Percentiles rank a stretch among this genome's conserved stretches.
Evolutionary conservation across 106 monocot genomes (phyloP).

Genomic region (Dendrobium officinale): DNA sequence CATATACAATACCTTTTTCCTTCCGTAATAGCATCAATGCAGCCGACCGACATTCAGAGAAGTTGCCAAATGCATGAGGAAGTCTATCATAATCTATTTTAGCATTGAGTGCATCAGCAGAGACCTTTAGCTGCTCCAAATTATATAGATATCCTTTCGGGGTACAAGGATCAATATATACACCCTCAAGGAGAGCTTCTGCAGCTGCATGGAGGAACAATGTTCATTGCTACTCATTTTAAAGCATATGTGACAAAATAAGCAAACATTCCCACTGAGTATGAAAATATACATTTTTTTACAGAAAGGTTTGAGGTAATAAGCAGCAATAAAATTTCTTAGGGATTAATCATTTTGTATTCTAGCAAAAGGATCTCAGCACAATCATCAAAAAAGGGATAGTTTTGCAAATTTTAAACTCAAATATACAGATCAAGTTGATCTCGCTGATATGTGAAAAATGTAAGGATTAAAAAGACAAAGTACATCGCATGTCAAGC

Average conservation of each 20-base stretch:
- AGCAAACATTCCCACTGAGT: background rate
- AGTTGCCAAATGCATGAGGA: constrained; percentile 58
- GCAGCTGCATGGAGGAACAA: constrained; percentile 26
- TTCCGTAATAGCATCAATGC: constrained; percentile 57
- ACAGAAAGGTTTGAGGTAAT: background rate
- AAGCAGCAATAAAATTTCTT: background rate
- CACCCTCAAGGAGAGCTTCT: constrained; percentile 17
- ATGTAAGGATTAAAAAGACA: background rate
- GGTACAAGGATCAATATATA: constrained; percentile 71
- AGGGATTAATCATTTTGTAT: background rate
- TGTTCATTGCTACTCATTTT: background rate
- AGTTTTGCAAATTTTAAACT: background rate
- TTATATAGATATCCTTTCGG: constrained; percentile 57
- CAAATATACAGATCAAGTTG: background rate
- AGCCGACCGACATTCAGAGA: constrained; percentile 74
- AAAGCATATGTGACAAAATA: background rate
- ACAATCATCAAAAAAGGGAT: background rate
- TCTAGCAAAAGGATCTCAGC: background rate
- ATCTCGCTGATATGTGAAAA: background rate
- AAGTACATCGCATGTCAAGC: background rate
- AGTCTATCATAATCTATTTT: constrained; percentile 8
- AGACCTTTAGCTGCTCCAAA: constrained; percentile 17
- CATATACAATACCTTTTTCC: constrained; percentile 60
- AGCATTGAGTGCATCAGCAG: constrained; percentile 14
- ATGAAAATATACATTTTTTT: background rate